Base-by-base conservation (phyloP, 257 asterid genomes). In the Nicotiana tabacum region DNA sequence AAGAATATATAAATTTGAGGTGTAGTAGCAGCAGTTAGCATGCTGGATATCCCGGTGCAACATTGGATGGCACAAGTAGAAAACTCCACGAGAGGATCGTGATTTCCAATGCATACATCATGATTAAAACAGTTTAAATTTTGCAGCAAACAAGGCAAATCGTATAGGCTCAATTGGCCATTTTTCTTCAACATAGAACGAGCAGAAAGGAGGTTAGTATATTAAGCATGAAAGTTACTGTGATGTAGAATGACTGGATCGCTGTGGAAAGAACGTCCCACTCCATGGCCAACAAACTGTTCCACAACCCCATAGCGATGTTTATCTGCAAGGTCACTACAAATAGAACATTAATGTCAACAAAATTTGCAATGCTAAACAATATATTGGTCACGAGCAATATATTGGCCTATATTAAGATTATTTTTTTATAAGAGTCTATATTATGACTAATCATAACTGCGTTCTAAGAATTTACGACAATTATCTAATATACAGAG, bases 261-360 rank as follows among this genome's bases (percentile, higher is more conserved):
- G 27, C 98, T 89, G 84, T 96, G 99, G 88, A 96, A 96, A 86
- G 87, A 90, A 32, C 91, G 90, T 78, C 99, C 99, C 81, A 96
- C 97, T 84, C 99, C 99, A 87, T 96, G 99, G 84, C 99, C 99
- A 84, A 96, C 96, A 6, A 94, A 96, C 77, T 96, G 95, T 87
- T 93, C 83, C 67, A 96, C 99, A 84, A 96, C 98, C 81, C 99
- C 99, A 77, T 89, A 92, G 21, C 83, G 61, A 84, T 91, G 90
- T 86, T 91, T 89, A 90, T 92, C 99, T 89, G 99, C 98, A 91
- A 85, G 96, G 81, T 91, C 92, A 86, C 98, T 96, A 85, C 83
- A 89, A 30, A 69, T 78, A 72, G 88, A 85, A 90, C 13, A 79
- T 78, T 82, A 84, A 67, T 62, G 85, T 80, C 51, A 82, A 86